Percentiles rank a stretch among this genome's conserved stretches.
phyloP scores from a whole-genome alignment of 176 grass and related monocot genomes.

The Calamus simplicifolius region DNA sequence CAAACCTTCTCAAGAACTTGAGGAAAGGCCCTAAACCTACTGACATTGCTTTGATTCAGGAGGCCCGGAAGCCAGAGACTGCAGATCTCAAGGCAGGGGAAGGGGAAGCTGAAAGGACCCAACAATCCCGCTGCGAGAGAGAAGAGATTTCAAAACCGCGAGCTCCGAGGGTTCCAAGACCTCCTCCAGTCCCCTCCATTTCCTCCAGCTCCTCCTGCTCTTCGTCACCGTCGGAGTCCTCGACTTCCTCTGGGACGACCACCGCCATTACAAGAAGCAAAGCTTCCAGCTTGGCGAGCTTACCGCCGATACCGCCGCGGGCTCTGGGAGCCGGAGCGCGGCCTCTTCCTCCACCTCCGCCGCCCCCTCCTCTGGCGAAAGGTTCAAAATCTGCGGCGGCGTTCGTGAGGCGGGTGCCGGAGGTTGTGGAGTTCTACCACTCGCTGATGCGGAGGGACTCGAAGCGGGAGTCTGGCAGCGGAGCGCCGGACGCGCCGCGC shows the following conservation, averaged over 20 bases:
- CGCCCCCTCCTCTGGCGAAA: slow-evolving; percentile 34
- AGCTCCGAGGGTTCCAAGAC: slow-evolving; percentile 18
- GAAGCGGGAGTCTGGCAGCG: slow-evolving; percentile 29
- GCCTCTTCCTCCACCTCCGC: slow-evolving; percentile 39
- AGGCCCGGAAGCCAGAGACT: not conserved
- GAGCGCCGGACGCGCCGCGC: slow-evolving; percentile 12
- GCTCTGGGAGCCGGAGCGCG: slow-evolving; percentile 3
- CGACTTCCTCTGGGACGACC: slow-evolving; percentile 40
- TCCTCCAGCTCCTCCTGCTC: slow-evolving; percentile 25
- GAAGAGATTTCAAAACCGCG: slow-evolving; percentile 2
- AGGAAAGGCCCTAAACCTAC: slow-evolving; percentile 12
- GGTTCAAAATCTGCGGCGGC: slow-evolving; percentile 15
- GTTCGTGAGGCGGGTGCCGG: slow-evolving; percentile 63
- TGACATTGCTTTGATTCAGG: slow-evolving; percentile 3
- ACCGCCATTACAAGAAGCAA: slow-evolving; percentile 21
- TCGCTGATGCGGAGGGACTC: slow-evolving; percentile 86
- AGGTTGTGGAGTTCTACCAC: slow-evolving; percentile 99
- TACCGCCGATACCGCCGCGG: slow-evolving; percentile 77
- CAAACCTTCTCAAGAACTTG: slow-evolving; percentile 5
- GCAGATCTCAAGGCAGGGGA: slow-evolving; percentile 4
- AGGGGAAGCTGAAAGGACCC: slow-evolving; percentile 5
- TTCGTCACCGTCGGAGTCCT: slow-evolving; percentile 40
- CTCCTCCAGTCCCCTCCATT: slow-evolving; percentile 24
- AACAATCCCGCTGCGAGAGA: slow-evolving; percentile 7
- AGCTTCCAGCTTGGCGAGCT: slow-evolving; percentile 35